phyloP scores from a whole-genome alignment of 2,329 filamentous ascomycete genomes.

The Metarhizium brunneum region DNA sequence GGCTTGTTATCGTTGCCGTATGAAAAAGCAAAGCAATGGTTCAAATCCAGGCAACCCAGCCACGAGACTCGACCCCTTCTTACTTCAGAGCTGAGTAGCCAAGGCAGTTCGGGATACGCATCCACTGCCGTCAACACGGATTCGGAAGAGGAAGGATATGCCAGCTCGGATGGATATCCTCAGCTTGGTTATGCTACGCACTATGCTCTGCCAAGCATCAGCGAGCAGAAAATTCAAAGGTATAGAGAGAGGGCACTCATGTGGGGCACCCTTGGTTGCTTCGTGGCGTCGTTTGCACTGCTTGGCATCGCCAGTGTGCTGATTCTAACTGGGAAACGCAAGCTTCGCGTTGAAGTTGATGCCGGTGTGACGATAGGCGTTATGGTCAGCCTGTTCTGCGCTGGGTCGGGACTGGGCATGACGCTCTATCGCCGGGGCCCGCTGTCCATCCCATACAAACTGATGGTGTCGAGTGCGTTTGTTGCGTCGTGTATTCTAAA shows the following conservation, averaged over 20 bases:
- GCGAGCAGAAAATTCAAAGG: constrained; percentile 37
- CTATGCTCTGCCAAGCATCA: constrained; percentile 43
- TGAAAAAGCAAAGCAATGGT: constrained; percentile 42
- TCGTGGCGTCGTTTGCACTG: constrained; percentile 52
- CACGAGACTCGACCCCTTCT: constrained; percentile 16
- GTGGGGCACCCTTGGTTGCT: constrained; percentile 42
- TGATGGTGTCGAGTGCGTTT: constrained; percentile 29
- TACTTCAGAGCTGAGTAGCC: not conserved
- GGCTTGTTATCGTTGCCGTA: constrained; percentile 39
- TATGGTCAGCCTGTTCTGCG: constrained; percentile 55
- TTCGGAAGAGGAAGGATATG: constrained; percentile 39
- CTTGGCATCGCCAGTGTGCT: constrained; percentile 57
- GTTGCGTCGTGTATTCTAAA: constrained; percentile 30
- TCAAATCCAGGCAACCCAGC: constrained; percentile 21
- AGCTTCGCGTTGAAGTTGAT: constrained; percentile 62
- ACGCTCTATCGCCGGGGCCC: constrained; percentile 42
- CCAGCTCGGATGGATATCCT: constrained; percentile 42
- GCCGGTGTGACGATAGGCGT: constrained; percentile 62
- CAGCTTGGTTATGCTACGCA: constrained; percentile 42
- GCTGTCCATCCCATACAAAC: constrained; percentile 31
- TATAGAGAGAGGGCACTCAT: constrained; percentile 48
- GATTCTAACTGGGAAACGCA: constrained; percentile 58
- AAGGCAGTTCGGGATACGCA: constrained; percentile 18
- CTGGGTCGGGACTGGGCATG: constrained; percentile 50
- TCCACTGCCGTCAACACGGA: constrained; percentile 23